Percentiles rank a stretch among this genome's conserved stretches.
Evolutionary conservation across 495 filamentous ascomycete genomes (phyloP).

Genomic region (Aspergillus mulundensis): DNA sequence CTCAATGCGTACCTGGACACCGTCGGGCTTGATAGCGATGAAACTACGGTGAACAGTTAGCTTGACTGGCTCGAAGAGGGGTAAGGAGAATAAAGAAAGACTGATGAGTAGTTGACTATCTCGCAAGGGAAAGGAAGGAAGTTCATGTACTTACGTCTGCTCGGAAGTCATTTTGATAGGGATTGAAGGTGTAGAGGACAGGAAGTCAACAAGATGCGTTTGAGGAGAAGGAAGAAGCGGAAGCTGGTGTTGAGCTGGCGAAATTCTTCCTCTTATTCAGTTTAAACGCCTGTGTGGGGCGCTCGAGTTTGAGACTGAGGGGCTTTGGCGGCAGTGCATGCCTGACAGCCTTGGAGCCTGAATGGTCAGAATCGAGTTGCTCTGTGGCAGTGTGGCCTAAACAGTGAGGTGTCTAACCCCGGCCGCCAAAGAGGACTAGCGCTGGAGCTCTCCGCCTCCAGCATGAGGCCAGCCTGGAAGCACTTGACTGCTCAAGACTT

Average conservation of each 20-base stretch:
- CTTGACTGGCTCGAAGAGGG: constrained; percentile 29
- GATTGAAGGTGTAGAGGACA: constrained; percentile 27
- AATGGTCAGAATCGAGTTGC: neutral
- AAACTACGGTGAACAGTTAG: constrained; percentile 65
- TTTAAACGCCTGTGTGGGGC: constrained; percentile 3
- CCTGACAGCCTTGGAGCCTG: constrained; percentile 19
- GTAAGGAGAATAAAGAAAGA: constrained; percentile 15
- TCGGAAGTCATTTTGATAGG: constrained; percentile 74
- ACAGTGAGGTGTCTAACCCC: constrained; percentile 27
- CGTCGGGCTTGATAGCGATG: constrained; percentile 99
- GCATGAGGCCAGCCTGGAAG: constrained; percentile 42
- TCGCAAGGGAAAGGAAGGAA: constrained; percentile 7
- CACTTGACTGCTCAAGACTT: neutral
- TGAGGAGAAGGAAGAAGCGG: constrained; percentile 24
- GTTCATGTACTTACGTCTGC: constrained; percentile 74
- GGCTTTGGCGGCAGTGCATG: constrained; percentile 3
- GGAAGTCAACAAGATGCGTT: constrained; percentile 26
- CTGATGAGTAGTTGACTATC: constrained; percentile 24
- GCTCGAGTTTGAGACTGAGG: neutral
- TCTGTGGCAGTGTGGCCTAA: constrained; percentile 3
- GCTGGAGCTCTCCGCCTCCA: constrained; percentile 21
- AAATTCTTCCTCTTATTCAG: constrained; percentile 14
- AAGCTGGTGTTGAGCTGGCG: constrained; percentile 26
- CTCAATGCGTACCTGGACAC: constrained; percentile 77
- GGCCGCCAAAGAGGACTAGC: constrained; percentile 15